A percentile compares a stretch with the other conserved stretches of the same genome.
These are phyloP conservation scores for Fraxinus xanthoxyloides DNA, from an alignment of 305 asterid genomes.

Conservation along the genomic window DNA sequence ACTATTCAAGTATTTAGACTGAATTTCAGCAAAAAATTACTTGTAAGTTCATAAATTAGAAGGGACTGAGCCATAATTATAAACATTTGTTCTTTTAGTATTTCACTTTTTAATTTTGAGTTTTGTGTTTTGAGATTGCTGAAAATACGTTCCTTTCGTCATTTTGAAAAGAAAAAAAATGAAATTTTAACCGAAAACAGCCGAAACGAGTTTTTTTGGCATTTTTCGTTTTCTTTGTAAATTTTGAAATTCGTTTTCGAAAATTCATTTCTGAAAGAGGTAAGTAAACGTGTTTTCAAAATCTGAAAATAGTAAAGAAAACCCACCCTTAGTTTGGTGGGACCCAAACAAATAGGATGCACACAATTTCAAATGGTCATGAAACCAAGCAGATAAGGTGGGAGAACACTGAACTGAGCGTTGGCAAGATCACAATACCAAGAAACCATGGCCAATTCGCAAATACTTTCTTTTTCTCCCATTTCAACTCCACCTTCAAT, in stretches of 20 bases:
- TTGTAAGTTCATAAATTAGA: background rate
- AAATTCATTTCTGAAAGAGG: too few species aligned
- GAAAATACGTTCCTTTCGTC: too few species aligned
- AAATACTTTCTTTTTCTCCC: constrained; percentile 46
- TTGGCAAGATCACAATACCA: background rate
- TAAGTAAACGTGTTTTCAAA: too few species aligned
- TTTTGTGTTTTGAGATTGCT: too few species aligned
- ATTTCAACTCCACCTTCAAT: constrained; percentile 32
- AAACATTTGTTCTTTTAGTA: background rate
- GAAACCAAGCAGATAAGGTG: background rate
- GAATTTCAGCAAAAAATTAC: background rate
- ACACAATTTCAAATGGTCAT: background rate
- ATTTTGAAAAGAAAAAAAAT: too few species aligned
- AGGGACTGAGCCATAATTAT: background rate
- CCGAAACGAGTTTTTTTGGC: too few species aligned
- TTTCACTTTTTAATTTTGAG: too few species aligned
- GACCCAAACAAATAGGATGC: constrained; percentile 23
- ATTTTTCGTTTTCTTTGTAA: too few species aligned
- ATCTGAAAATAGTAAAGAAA: too few species aligned
- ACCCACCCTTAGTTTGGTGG: background rate
- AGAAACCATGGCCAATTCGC: constrained; percentile 31
- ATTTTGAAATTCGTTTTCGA: too few species aligned
- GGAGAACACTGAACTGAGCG: constrained; percentile 6
- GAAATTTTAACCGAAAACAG: too few species aligned
- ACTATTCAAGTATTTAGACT: background rate